phyloP scores from a whole-genome alignment of 495 filamentous ascomycete genomes.

The Hypoxylon rickii region DNA sequence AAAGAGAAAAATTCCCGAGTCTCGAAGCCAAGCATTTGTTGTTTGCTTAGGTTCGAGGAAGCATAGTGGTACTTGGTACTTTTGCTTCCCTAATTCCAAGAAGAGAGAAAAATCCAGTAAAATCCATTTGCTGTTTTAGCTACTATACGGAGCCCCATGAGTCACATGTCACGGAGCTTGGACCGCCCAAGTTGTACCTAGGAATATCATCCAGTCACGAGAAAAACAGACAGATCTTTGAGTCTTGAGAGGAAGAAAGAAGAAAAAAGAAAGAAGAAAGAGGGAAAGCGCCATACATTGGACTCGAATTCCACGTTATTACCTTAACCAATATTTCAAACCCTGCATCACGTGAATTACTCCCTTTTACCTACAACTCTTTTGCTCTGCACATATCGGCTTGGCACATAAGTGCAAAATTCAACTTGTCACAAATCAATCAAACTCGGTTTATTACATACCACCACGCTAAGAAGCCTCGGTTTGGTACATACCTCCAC shows the following conservation, averaged over 20 bases:
- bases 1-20: too few relatives aligned
- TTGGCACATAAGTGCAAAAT: too few relatives aligned
- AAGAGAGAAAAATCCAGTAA: too few relatives aligned
- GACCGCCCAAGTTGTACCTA: slow-evolving; percentile 13
- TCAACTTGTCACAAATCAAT: too few relatives aligned
- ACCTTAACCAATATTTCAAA: neutral
- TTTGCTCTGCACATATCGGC: too few relatives aligned
- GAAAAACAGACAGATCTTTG: too few relatives aligned
- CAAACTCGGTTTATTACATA: too few relatives aligned
- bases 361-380: neutral
- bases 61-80: neutral
- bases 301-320: neutral
- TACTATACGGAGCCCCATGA: neutral
- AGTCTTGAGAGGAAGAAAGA: neutral
- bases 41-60: slow-evolving; percentile 1
- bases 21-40: slow-evolving; percentile 19
- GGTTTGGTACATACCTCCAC: neutral
- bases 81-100: slow-evolving; percentile 5
- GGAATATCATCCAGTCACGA: slow-evolving; percentile 3
- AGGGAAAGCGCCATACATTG: neutral
- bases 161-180: slow-evolving; percentile 18
- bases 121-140: slow-evolving; percentile 20
- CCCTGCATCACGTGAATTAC: neutral
- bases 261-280: neutral
- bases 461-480: too few relatives aligned